Base-by-base conservation (phyloP, 164 flowering plant species). In the Sedum album region DNA sequence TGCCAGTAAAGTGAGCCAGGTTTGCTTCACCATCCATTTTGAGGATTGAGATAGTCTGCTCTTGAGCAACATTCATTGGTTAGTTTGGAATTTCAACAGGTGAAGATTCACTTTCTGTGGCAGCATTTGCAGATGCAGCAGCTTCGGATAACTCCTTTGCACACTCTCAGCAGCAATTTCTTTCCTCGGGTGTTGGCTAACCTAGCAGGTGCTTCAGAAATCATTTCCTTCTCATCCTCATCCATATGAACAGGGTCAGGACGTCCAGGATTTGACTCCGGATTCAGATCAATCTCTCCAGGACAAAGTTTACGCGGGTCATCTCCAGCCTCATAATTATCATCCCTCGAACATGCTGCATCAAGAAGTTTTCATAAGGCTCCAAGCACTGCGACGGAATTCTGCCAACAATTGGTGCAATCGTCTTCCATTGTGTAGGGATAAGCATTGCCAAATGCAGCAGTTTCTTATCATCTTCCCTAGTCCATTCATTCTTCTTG, bases 231-330 rank as follows among this genome's bases (percentile, higher is more conserved):
- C 77, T 94, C 98, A 79, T 94, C 98, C 78, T 94, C 98, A 78
- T 94, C 98, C 98, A 94, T 94, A 71, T 94, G 97, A 72, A 94
- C 98, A 64, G 98, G 97, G 72, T 91, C 98, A 5, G 98, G 98
- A 68, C 98, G 90, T 9, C 97, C 99, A 70, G 99, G 99, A 79
- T 91, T 94, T 13, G 98, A 89, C 60, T 94, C 98, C 0, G 98
- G 97, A 66, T 94, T 94, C 6, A 97, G 98, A 66, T 94, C 98
- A 75, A 91, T 91, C 80, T 94, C 98, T 65, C 98, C 98, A 42
- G 98, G 97, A 5, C 95, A 91, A 76, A 94, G 73, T 71, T 94
- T 94, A 30, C 98, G 72, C 10, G 98, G 98, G 72, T 93, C 98
- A 72, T 93, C 98, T 23, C 83, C 86, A 20, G 95, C 85, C 41